Evolutionary conservation across 2,329 filamentous ascomycete species (phyloP).

Genomic region (Colletotrichum echinochloae): DNA sequence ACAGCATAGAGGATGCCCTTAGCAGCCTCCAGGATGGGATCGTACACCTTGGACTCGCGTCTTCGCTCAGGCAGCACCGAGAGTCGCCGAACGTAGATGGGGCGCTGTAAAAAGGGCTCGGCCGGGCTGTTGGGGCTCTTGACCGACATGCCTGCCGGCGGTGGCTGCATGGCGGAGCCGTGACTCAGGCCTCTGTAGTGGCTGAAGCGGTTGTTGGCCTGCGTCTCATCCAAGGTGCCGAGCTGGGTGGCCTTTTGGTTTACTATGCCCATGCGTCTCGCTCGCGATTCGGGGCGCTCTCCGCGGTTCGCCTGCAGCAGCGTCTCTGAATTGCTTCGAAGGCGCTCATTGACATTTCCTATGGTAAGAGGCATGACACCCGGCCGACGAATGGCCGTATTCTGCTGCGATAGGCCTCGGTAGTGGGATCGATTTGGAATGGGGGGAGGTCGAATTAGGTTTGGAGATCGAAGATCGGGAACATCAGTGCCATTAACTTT

Average conservation of each 20-base stretch:
- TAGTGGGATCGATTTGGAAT: slow-evolving; percentile 87
- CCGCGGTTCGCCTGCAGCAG: slow-evolving; percentile 61
- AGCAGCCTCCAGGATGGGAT: slow-evolving; percentile 73
- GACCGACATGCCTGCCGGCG: slow-evolving; percentile 51
- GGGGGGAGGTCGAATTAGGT: slow-evolving; percentile 74
- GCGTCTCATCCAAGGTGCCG: slow-evolving; percentile 71
- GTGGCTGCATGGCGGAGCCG: slow-evolving; percentile 74
- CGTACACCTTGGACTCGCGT: slow-evolving; percentile 70
- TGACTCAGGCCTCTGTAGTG: slow-evolving; percentile 76
- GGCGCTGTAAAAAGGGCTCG: slow-evolving; percentile 67
- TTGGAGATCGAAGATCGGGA: slow-evolving; percentile 75
- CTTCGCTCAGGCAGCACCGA: slow-evolving; percentile 73
- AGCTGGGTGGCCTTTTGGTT: slow-evolving; percentile 71
- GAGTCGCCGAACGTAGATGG: slow-evolving; percentile 72
- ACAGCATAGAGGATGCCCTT: slow-evolving; percentile 76
- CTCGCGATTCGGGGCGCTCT: slow-evolving; percentile 66
- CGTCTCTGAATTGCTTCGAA: slow-evolving; percentile 75
- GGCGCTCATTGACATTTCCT: slow-evolving; percentile 75
- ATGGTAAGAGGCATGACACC: slow-evolving; percentile 78
- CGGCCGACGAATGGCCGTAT: slow-evolving; percentile 72
- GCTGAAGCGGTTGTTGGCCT: slow-evolving; percentile 73
- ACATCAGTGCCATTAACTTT: slow-evolving; percentile 81
- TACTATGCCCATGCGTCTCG: slow-evolving; percentile 73
- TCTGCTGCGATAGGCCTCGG: slow-evolving; percentile 78
- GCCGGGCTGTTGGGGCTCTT: slow-evolving; percentile 71